phyloP scores from a whole-genome alignment of 2,329 filamentous ascomycete species.

The Raffaelea deltoideospora region DNA sequence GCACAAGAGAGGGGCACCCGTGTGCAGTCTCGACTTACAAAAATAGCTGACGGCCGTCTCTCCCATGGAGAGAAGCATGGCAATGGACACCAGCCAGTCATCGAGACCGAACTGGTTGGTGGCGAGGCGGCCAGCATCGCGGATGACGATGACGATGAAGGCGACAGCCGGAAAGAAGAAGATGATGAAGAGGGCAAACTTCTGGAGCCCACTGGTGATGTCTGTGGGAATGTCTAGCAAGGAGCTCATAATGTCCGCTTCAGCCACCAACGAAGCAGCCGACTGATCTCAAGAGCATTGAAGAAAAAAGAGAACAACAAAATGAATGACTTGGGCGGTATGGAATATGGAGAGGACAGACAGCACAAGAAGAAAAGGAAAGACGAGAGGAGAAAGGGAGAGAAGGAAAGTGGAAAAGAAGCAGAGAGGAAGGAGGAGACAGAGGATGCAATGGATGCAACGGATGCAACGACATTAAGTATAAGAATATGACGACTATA shows the following conservation, averaged over 20 bases:
- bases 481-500: too few species aligned
- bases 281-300: not conserved
- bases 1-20: not conserved
- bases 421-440: not conserved
- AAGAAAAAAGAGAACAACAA: not conserved
- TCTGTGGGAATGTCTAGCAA: not conserved
- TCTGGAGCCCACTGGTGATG: conserved; percentile 9
- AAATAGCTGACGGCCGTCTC: conserved; percentile 5
- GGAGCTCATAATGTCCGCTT: not conserved
- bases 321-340: too few species aligned
- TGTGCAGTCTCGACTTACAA: not conserved
- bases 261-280: not conserved
- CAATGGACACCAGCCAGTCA: conserved; percentile 5
- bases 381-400: not conserved
- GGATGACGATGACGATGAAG: conserved; percentile 10
- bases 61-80: conserved; percentile 7
- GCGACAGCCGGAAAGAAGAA: conserved; percentile 14
- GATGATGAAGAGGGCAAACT: conserved; percentile 11
- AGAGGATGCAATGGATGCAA: too few species aligned
- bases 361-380: not conserved
- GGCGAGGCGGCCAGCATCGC: conserved; percentile 12
- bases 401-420: not conserved
- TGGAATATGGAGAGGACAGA: not conserved
- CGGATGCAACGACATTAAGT: too few species aligned
- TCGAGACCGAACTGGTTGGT: conserved; percentile 10